These are phyloP conservation scores for Vitis hybrid DNA, from an alignment of 177 flowering plant genomes.

Conservation along the genomic window DNA sequence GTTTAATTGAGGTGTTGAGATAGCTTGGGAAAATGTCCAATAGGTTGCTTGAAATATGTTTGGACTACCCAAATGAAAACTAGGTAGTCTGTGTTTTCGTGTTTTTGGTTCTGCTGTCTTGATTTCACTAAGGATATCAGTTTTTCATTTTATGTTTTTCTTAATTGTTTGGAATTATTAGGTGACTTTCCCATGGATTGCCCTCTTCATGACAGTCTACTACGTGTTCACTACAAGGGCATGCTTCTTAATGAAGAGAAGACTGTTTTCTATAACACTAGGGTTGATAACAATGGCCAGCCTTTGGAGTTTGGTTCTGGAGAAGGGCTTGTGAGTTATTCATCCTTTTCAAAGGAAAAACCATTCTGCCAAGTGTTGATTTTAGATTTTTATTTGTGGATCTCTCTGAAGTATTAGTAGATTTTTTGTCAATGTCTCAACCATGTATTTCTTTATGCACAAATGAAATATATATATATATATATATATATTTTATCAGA, in stretches of 20 bases:
- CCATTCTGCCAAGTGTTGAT: neutral
- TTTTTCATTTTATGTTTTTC: neutral
- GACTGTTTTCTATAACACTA: constrained; percentile 81
- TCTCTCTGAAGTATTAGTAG: no score
- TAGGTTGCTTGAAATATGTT: no score
- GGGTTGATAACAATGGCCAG: constrained; percentile 78
- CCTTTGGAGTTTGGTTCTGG: constrained; percentile 96
- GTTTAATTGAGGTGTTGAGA: no score
- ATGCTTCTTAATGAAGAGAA: constrained; percentile 76
- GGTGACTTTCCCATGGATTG: constrained; percentile 99
- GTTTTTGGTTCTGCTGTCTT: no score
- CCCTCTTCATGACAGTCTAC: constrained; percentile 94
- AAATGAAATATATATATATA: neutral
- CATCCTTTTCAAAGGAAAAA: neutral
- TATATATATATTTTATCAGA: neutral
- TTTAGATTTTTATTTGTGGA: constrained; percentile 1
- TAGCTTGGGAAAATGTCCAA: no score
- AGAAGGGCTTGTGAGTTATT: constrained; percentile 90
- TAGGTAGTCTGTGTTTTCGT: no score
- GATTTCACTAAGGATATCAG: no score
- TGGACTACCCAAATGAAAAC: no score
- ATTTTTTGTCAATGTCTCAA: neutral
- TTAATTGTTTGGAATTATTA: constrained; percentile 25
- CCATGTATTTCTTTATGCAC: neutral
- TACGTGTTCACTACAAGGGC: constrained; percentile 88